phyloP scores from a whole-genome alignment of 306 rosid species.

The Pyrus communis region DNA sequence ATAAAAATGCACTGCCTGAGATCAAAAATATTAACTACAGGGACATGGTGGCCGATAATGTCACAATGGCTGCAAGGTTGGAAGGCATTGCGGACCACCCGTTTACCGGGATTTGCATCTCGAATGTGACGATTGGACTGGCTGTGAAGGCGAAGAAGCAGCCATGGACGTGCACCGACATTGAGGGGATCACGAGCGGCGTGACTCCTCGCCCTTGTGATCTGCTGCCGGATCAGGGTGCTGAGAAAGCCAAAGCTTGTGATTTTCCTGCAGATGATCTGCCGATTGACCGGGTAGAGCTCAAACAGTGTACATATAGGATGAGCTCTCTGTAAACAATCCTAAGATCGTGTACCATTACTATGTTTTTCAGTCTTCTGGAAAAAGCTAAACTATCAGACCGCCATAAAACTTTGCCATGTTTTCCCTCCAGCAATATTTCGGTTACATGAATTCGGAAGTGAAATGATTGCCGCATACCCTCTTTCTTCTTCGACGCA shows the following conservation, averaged over 20 bases:
- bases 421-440: background rate
- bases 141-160: constrained; percentile 63
- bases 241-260: constrained; percentile 31
- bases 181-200: constrained; percentile 55
- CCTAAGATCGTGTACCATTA: background rate
- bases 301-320: constrained; percentile 44
- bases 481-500: background rate
- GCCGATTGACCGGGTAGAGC: constrained; percentile 47
- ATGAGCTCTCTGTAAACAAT: constrained; percentile 15
- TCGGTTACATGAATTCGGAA: background rate
- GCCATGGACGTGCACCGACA: constrained; percentile 59
- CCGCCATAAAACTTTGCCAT: background rate
- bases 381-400: background rate
- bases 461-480: background rate
- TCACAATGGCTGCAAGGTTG: constrained; percentile 58
- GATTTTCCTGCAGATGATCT: constrained; percentile 51
- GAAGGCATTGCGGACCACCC: constrained; percentile 67
- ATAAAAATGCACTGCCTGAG: constrained; percentile 32
- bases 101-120: constrained; percentile 61
- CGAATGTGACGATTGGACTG: constrained; percentile 59
- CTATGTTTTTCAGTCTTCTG: background rate
- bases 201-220: constrained; percentile 65
- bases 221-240: constrained; percentile 46
- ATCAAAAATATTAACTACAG: constrained; percentile 32
- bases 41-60: constrained; percentile 49